phyloP scores from a whole-genome alignment of 805 yeast genomes.

The Wickerhamiella kurtzmanii region DNA sequence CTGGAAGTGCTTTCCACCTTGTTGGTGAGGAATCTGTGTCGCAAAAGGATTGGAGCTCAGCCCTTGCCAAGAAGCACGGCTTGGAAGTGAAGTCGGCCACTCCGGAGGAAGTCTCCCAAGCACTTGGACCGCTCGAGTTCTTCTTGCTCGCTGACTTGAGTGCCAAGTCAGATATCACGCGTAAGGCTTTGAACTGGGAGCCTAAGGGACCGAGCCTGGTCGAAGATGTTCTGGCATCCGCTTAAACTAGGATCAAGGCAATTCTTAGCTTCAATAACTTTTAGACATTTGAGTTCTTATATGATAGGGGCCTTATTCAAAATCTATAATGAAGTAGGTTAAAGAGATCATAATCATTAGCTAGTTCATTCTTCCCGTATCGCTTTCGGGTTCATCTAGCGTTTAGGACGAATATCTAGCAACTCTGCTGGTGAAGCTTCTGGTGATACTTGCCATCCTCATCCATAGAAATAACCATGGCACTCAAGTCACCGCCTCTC shows the following conservation, averaged over 20 bases:
- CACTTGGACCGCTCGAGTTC: background rate
- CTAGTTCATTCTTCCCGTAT: too few species aligned
- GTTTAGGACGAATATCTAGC: too few species aligned
- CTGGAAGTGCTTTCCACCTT: background rate
- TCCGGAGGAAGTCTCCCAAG: background rate
- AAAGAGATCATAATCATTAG: too few species aligned
- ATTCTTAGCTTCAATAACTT: too few species aligned
- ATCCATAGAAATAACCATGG: constrained; percentile 34
- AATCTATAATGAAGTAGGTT: too few species aligned
- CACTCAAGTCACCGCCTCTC: constrained; percentile 56
- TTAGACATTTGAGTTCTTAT: too few species aligned
- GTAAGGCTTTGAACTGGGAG: background rate
- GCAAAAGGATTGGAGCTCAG: background rate
- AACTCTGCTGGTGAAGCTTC: constrained; percentile 21
- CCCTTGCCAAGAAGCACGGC: background rate
- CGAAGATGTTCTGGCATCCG: background rate
- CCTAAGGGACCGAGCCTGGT: background rate
- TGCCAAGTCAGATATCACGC: background rate
- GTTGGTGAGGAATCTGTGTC: background rate
- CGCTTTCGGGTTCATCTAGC: too few species aligned
- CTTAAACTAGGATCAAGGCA: too few species aligned
- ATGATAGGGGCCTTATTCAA: too few species aligned
- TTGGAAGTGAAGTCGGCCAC: background rate
- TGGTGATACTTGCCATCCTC: constrained; percentile 20
- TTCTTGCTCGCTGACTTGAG: background rate